A percentile compares a stretch with the other conserved stretches of the same genome.
phyloP scores from a whole-genome alignment of 805 yeast species.

The Zygoascus bituminiphila region DNA sequence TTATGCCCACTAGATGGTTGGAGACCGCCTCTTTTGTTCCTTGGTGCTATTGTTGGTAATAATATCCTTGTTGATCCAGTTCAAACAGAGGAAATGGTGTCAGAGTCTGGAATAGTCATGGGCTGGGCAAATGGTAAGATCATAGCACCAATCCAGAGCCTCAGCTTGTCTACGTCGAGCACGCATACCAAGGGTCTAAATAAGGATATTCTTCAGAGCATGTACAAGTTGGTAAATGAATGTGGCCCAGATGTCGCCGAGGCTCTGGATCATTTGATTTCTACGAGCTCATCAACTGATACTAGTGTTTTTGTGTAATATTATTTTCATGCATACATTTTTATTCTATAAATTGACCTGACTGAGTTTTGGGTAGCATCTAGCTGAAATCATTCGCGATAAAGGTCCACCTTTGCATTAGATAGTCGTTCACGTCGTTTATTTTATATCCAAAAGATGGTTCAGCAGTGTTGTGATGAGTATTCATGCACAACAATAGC shows the following conservation, averaged over 20 bases:
- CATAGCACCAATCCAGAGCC: slow-evolving; percentile 62
- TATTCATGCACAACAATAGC: slow-evolving; percentile 92
- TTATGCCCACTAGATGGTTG: slow-evolving; percentile 36
- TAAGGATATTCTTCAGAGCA: slow-evolving; percentile 35
- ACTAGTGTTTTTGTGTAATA: background rate
- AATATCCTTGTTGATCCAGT: slow-evolving; percentile 76
- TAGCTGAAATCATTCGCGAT: too few species aligned
- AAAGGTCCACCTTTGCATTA: too few species aligned
- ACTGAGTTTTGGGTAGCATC: too few species aligned
- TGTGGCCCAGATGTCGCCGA: slow-evolving; percentile 56
- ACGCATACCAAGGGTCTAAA: slow-evolving; percentile 14
- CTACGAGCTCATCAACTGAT: background rate
- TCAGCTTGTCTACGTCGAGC: slow-evolving; percentile 42
- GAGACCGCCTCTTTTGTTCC: slow-evolving; percentile 69
- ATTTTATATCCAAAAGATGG: too few species aligned
- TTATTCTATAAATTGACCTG: background rate
- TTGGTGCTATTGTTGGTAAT: slow-evolving; percentile 69
- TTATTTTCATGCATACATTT: background rate
- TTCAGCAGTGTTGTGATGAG: slow-evolving; percentile 53
- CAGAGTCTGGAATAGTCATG: slow-evolving; percentile 72
- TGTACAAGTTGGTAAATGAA: slow-evolving; percentile 48
- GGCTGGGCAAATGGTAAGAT: slow-evolving; percentile 64
- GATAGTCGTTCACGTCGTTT: too few species aligned
- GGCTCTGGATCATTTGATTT: slow-evolving; percentile 34
- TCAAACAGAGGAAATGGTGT: slow-evolving; percentile 76